A percentile compares a stretch with the other conserved stretches of the same genome.
These are phyloP conservation scores for Sclerotinia spermophila DNA, from an alignment of 2,329 filamentous ascomycete species.

Conservation along the genomic window DNA sequence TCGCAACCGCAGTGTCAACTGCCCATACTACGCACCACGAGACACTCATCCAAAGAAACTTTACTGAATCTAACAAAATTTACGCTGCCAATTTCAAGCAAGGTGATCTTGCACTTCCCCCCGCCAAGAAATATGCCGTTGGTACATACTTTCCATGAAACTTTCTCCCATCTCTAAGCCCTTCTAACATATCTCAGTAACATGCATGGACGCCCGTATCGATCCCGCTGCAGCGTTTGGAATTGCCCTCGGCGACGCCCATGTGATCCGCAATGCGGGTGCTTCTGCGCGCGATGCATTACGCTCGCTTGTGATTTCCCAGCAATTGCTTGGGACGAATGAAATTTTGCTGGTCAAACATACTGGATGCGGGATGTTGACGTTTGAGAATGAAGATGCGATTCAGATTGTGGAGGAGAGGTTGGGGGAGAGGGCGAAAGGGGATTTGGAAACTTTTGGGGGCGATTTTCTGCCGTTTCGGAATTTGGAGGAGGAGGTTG, in stretches of 20 bases:
- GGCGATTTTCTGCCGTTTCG: conserved; percentile 45
- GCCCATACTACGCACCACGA: conserved; percentile 19
- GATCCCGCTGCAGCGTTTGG: conserved; percentile 67
- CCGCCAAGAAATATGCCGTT: conserved; percentile 64
- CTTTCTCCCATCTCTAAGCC: neutral
- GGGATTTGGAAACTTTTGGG: conserved; percentile 37
- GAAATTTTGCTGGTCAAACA: conserved; percentile 56
- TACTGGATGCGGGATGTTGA: conserved; percentile 70
- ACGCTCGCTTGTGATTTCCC: conserved; percentile 71
- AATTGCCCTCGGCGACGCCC: conserved; percentile 70
- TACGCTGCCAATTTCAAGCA: conserved; percentile 61
- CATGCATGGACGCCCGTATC: conserved; percentile 78
- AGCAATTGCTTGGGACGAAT: conserved; percentile 72
- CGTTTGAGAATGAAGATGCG: conserved; percentile 58
- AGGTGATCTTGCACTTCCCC: conserved; percentile 63
- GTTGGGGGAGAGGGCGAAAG: conserved; percentile 44
- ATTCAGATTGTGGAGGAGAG: conserved; percentile 55
- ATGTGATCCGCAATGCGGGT: conserved; percentile 73
- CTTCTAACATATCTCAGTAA: conserved; percentile 45
- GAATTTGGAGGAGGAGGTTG: conserved; percentile 60
- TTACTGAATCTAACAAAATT: conserved; percentile 54
- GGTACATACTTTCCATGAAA: conserved; percentile 42
- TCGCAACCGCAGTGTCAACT: neutral
- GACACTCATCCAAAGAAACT: conserved; percentile 49
- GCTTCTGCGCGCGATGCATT: conserved; percentile 65